A percentile compares a stretch with the other conserved stretches of the same genome.
Conservation (phyloP, 2,329 filamentous ascomycete species). For the Colletotrichum eremochloae region DNA sequence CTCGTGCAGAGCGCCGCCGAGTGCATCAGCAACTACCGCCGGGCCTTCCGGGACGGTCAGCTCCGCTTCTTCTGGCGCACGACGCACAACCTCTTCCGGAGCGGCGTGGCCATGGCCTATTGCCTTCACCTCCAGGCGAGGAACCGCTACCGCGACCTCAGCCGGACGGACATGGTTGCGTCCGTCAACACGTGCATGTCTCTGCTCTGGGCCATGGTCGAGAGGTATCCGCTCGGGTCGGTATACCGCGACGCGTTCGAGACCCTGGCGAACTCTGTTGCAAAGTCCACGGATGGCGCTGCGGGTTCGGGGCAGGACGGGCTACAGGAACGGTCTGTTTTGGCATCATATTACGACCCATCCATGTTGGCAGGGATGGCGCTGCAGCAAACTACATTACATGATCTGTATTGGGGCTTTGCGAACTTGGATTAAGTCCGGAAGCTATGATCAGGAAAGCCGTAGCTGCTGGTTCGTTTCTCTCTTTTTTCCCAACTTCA, state of each 20-base stretch:
- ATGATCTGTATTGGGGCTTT: slow-evolving; percentile 20
- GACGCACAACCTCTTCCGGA: slow-evolving; percentile 45
- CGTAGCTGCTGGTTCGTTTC: background rate
- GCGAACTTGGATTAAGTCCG: background rate
- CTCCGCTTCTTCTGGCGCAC: slow-evolving; percentile 49
- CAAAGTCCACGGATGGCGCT: background rate
- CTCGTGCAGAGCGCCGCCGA: slow-evolving; percentile 42
- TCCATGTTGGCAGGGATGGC: background rate
- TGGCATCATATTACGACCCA: background rate
- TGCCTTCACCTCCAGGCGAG: slow-evolving; percentile 36
- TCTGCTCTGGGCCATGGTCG: slow-evolving; percentile 49
- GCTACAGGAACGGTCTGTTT: background rate
- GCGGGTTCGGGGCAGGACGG: background rate
- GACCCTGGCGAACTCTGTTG: slow-evolving; percentile 30
- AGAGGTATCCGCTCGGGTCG: slow-evolving; percentile 45
- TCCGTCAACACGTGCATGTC: slow-evolving; percentile 45
- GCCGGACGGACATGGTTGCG: slow-evolving; percentile 17
- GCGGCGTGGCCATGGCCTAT: slow-evolving; percentile 44
- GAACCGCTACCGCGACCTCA: background rate
- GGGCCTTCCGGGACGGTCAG: slow-evolving; percentile 44
- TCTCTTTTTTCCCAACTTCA: no score
- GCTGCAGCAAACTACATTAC: background rate
- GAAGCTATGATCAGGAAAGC: background rate
- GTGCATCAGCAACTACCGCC: slow-evolving; percentile 43
- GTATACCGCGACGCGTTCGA: slow-evolving; percentile 48